These are phyloP conservation scores for Penicillium sp. DNA, from an alignment of 2,329 filamentous ascomycete species.

Conservation along the genomic window DNA sequence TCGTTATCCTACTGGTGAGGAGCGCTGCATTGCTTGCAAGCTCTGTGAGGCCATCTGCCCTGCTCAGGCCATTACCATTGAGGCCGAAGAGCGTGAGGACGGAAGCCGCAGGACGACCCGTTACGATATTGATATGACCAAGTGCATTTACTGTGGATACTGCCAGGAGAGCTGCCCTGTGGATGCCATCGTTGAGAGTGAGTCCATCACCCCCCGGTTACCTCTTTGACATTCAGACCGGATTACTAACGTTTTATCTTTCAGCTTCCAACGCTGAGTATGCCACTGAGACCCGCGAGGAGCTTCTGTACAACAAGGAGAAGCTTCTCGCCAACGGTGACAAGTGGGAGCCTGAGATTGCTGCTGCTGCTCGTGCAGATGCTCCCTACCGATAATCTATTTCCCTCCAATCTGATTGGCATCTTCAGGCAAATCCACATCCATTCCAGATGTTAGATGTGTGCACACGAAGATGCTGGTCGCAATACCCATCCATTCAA, in stretches of 20 bases:
- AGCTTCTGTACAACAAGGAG: conserved; percentile 97
- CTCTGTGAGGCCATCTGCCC: conserved; percentile 98
- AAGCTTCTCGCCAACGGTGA: conserved; percentile 86
- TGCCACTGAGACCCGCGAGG: conserved; percentile 78
- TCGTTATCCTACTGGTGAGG: conserved; percentile 94
- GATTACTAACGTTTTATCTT: not conserved
- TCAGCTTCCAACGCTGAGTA: conserved; percentile 69
- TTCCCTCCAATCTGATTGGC: not conserved
- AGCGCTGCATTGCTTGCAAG: conserved; percentile 99
- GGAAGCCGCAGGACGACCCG: conserved; percentile 91
- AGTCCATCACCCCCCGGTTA: conserved; percentile 30
- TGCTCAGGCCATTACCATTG: conserved; percentile 96
- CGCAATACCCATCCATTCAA: conserved; percentile 8
- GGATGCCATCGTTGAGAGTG: conserved; percentile 81
- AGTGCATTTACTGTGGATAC: conserved; percentile 99
- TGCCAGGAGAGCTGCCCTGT: conserved; percentile 99
- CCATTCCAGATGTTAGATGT: not conserved
- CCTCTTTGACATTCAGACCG: not conserved
- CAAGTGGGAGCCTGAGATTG: conserved; percentile 97
- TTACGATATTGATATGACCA: conserved; percentile 99
- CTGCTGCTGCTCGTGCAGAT: conserved; percentile 87
- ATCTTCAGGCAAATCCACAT: not conserved
- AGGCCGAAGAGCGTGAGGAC: conserved; percentile 96
- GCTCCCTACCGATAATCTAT: conserved; percentile 74
- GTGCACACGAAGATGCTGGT: conserved; percentile 1